Percentiles rank a stretch among this genome's conserved stretches.
phyloP scores from a whole-genome alignment of 768 basidiomycete species.

The Russula earlei region DNA sequence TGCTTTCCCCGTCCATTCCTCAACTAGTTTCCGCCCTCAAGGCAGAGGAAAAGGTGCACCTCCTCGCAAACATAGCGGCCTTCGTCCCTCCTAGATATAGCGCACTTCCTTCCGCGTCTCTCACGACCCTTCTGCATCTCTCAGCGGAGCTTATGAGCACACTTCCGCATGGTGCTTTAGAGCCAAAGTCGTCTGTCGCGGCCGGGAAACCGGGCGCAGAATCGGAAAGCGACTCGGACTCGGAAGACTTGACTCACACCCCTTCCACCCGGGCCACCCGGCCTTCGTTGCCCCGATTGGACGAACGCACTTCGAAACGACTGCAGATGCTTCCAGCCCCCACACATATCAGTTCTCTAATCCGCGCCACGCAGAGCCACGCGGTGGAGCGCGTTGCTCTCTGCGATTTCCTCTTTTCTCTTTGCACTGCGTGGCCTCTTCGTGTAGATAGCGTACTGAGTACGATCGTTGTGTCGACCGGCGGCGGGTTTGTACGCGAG shows the following conservation, averaged over 20 bases:
- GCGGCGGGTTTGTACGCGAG: conserved; percentile 61
- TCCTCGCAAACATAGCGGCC: conserved; percentile 62
- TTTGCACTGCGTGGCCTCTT: conserved; percentile 53
- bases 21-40: conserved; percentile 12
- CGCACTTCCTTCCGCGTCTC: conserved; percentile 34
- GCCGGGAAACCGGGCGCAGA: conserved; percentile 4
- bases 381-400: conserved; percentile 37
- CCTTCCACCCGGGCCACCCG: conserved; percentile 29
- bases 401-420: conserved; percentile 46
- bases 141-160: conserved; percentile 41
- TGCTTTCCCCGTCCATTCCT: conserved; percentile 25
- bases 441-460: conserved; percentile 50
- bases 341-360: conserved; percentile 44
- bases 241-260: conserved; percentile 25
- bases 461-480: conserved; percentile 39
- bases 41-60: conserved; percentile 39
- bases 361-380: conserved; percentile 36
- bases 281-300: conserved; percentile 35
- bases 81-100: conserved; percentile 58
- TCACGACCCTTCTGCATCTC: conserved; percentile 47
- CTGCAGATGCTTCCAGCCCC: conserved; percentile 47
- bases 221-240: conserved; percentile 24
- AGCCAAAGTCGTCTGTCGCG: conserved; percentile 29
- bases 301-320: conserved; percentile 53
- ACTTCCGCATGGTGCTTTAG: conserved; percentile 45